A percentile compares a stretch with the other conserved stretches of the same genome.
phyloP scores from a whole-genome alignment of 1,284 basidiomycete species.

The Pyrrhoderma lamaoense region DNA sequence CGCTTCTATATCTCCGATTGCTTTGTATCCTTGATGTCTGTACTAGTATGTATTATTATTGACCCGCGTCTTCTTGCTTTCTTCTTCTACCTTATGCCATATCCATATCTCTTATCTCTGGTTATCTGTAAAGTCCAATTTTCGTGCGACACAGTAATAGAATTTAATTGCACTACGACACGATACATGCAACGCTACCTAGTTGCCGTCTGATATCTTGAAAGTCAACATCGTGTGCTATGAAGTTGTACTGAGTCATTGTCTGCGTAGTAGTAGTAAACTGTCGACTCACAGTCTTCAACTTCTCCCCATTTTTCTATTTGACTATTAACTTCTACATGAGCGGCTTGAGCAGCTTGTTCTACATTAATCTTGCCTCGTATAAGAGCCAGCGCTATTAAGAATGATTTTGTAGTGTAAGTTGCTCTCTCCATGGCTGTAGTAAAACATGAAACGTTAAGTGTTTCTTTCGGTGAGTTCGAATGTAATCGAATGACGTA shows the following conservation, averaged over 20 bases:
- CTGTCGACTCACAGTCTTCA: constrained; percentile 86
- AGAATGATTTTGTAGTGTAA: constrained; percentile 86
- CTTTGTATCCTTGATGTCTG: constrained; percentile 15
- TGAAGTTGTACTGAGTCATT: constrained; percentile 1
- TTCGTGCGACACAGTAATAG: not conserved
- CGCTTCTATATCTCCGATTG: not conserved
- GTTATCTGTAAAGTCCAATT: not conserved
- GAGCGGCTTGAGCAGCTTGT: constrained; percentile 77
- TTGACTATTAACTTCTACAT: constrained; percentile 93
- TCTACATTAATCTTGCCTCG: constrained; percentile 72
- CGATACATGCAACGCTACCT: constrained; percentile 65
- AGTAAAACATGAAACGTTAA: not conserved
- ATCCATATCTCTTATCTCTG: not conserved
- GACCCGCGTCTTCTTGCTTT: not conserved
- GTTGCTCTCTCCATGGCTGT: constrained; percentile 89
- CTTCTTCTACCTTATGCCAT: constrained; percentile 5
- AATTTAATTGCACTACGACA: constrained; percentile 25
- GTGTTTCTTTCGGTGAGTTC: not conserved
- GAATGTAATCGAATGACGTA: constrained; percentile 38
- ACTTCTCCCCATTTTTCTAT: constrained; percentile 98
- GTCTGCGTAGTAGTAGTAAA: constrained; percentile 12
- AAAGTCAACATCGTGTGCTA: constrained; percentile 95
- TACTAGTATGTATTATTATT: constrained; percentile 17
- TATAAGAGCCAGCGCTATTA: constrained; percentile 83
- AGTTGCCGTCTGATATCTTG: constrained; percentile 87